Evolutionary conservation across 148 eudicot species (phyloP), one percentile per base, ranked within the genome.

Genomic region (Rhododendron kiyosumense): DNA sequence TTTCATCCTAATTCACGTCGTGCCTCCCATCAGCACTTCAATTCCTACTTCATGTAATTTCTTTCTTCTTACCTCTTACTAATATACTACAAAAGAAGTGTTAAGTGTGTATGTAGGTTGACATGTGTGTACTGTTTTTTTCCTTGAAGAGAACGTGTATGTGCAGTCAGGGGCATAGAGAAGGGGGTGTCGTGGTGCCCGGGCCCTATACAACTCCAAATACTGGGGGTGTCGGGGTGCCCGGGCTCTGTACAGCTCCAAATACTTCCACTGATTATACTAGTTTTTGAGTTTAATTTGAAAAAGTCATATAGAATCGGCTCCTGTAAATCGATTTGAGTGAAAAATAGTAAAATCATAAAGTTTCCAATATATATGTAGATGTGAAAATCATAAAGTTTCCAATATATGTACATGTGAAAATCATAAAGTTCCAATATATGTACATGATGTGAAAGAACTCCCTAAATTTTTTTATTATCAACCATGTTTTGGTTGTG

Each of bases 1-100:
- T 26, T 88, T 94, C 77, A 88, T 93, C 3, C 85, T 96, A 0
- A 91, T 94, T 81, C 96, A 94, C 87, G 94, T 94, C 83, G 90
- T 93, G 89, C 93, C 87, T 77, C 30, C 14, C 3, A 89, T 93
- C 84, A 41, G 45, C 7, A 90, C 95, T 85, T 90, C 92, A 81
- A 83, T 93, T 71, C 92, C 94, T 28, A 88, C 94, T 83, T 92
- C 94, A 4, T 92, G 95, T 93, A 89, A 81, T 65, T 14, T 69
- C 63, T 57, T 18, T 57, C 63, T 0, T 46, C 49, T 46, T 46
- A 9, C 7, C 45, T 51, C 17, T 51, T 51, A 51, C 54, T 51
- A 48, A 10, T 48, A 2, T 48, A 48, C 34, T 38, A 38, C 41
- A 38, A 38, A 38, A 41, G 7, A 41, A 41, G 45, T 41, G 45